Conservation (phyloP, 2,329 filamentous ascomycete species). For the Fusarium falciforme region DNA sequence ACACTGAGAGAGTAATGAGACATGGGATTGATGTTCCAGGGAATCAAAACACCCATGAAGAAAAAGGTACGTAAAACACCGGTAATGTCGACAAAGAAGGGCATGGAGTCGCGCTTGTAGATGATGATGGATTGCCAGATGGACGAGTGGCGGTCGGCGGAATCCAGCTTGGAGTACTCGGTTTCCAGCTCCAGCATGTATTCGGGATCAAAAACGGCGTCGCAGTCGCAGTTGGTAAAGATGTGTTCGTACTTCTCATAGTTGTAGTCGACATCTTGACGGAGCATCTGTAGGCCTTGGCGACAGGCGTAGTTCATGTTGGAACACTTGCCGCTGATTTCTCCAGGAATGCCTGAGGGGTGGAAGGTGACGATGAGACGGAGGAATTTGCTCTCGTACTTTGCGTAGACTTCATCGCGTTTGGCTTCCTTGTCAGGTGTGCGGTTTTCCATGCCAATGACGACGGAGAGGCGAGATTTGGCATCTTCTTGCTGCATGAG, state of each 20-base stretch:
- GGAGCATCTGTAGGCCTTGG: constrained; percentile 24
- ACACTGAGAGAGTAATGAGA: constrained; percentile 31
- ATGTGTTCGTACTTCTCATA: constrained; percentile 38
- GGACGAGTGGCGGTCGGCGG: constrained; percentile 34
- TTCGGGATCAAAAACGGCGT: constrained; percentile 38
- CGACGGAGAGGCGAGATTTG: constrained; percentile 11
- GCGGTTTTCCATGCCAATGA: constrained; percentile 26
- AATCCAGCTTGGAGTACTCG: constrained; percentile 24
- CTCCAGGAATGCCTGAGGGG: constrained; percentile 14
- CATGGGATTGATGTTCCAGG: constrained; percentile 37
- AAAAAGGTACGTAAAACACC: constrained; percentile 40
- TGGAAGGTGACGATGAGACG: constrained; percentile 30
- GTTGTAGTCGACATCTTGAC: constrained; percentile 28
- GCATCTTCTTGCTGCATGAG: constrained; percentile 18
- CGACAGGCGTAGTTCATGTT: constrained; percentile 36
- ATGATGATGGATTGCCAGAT: constrained; percentile 43
- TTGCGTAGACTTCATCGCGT: constrained; percentile 21
- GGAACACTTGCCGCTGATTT: constrained; percentile 29
- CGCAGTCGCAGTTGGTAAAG: constrained; percentile 41
- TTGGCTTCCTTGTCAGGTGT: constrained; percentile 27
- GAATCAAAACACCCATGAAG: constrained; percentile 41
- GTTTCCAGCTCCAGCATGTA: constrained; percentile 36
- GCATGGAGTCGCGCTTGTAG: constrained; percentile 40
- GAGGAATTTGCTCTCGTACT: constrained; percentile 21
- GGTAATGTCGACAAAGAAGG: constrained; percentile 41